Evolutionary conservation across 495 filamentous ascomycete species (phyloP).

Genomic region (Aspergillus taichungensis): DNA sequence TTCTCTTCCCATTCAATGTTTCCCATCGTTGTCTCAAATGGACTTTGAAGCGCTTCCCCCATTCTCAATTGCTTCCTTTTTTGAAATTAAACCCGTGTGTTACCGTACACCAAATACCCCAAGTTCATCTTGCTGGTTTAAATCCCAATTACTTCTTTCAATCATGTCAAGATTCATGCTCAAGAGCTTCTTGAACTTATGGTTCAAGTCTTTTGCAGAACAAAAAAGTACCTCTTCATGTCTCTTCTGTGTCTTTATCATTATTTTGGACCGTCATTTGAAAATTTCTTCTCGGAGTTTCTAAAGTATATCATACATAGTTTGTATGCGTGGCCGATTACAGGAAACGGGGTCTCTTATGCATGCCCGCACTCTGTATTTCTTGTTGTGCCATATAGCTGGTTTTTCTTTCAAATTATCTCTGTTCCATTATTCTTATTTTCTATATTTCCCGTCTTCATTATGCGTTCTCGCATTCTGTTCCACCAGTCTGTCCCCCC

Average conservation of each 20-base stretch:
- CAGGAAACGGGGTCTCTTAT: conserved; percentile 10
- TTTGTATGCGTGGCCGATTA: conserved; percentile 24
- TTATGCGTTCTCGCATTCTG: too few relatives aligned
- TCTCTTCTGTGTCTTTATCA: conserved; percentile 19
- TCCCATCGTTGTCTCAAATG: conserved; percentile 28
- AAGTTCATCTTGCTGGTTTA: conserved; percentile 36
- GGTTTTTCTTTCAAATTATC: conserved; percentile 4
- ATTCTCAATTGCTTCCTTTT: conserved; percentile 31
- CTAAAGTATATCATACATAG: conserved; percentile 26
- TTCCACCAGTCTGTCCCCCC: too few relatives aligned
- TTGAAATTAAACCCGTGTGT: conserved; percentile 42
- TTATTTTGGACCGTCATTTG: conserved; percentile 16
- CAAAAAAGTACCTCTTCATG: conserved; percentile 33
- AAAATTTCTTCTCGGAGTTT: conserved; percentile 21
- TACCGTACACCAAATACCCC: conserved; percentile 40
- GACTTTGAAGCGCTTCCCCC: conserved; percentile 36
- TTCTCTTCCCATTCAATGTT: conserved; percentile 2
- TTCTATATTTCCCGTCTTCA: too few relatives aligned
- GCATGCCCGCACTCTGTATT: conserved; percentile 4
- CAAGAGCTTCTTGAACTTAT: conserved; percentile 29
- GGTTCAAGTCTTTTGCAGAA: conserved; percentile 28
- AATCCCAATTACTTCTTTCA: conserved; percentile 23
- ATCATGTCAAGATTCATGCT: conserved; percentile 25
- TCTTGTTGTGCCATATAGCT: conserved; percentile 16
- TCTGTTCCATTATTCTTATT: neutral